A percentile compares a stretch with the other conserved stretches of the same genome.
phyloP scores from a whole-genome alignment of 768 basidiomycete genomes.

The Kwoniella shandongensis region DNA sequence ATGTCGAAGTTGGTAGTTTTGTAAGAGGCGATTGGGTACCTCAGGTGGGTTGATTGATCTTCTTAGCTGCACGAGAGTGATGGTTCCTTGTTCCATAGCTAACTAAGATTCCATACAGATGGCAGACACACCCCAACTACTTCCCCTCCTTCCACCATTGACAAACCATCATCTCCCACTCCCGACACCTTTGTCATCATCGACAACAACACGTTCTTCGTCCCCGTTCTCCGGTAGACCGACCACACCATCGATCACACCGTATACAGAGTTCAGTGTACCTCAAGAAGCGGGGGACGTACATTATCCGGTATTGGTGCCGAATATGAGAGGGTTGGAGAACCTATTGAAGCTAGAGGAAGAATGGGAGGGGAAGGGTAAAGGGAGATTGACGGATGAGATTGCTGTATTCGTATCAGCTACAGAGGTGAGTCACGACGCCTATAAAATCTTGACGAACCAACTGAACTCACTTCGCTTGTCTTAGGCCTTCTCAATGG shows the following conservation, averaged over 20 bases:
- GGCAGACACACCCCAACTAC: constrained; percentile 78
- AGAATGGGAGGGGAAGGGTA: constrained; percentile 48
- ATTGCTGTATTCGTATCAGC: constrained; percentile 87
- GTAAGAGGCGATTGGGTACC: constrained; percentile 93
- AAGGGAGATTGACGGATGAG: constrained; percentile 67
- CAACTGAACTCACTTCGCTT: too few relatives aligned
- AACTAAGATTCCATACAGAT: too few relatives aligned
- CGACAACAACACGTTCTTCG: constrained; percentile 56
- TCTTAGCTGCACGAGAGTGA: too few relatives aligned
- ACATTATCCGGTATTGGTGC: constrained; percentile 76
- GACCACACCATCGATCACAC: constrained; percentile 35
- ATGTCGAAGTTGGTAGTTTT: constrained; percentile 83
- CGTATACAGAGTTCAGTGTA: constrained; percentile 1
- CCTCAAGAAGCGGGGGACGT: constrained; percentile 50
- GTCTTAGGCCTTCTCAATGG: constrained; percentile 63
- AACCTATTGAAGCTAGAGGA: constrained; percentile 64
- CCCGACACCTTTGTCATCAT: constrained; percentile 37
- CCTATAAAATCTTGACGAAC: too few relatives aligned
- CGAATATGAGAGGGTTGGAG: constrained; percentile 75
- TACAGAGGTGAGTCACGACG: constrained; percentile 65
- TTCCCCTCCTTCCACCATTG: constrained; percentile 50
- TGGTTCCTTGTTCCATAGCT: too few relatives aligned
- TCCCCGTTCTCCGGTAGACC: constrained; percentile 35
- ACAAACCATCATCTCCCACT: constrained; percentile 10
- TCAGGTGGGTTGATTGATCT: constrained; percentile 63